Evolutionary conservation across 1,284 basidiomycete genomes (phyloP), one percentile per base, ranked within the genome.

Genomic region (Moesziomyces aphidis): DNA sequence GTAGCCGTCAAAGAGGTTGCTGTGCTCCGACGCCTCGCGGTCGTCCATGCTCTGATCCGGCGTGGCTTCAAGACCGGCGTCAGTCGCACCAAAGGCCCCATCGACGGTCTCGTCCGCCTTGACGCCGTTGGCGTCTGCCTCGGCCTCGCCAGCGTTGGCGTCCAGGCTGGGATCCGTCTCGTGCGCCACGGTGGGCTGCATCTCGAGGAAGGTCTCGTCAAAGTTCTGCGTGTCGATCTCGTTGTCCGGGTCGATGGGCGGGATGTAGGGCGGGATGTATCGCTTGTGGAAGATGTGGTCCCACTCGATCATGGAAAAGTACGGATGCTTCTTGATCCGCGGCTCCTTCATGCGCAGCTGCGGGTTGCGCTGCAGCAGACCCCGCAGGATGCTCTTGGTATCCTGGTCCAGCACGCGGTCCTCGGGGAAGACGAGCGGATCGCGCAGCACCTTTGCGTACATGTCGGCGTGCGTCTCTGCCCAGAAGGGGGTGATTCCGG

Each of bases 401-500:
- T 96, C 93, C 76, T 92, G 91, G 85, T 98, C 95, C 85, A 98
- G 91, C 21, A 91, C 90, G 73, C 91, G 89, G 82, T 95, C 93
- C 73, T 95, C 93, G 3, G 92, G 93, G 87, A 97, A 97, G 78
- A 90, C 88, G 70, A 95, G 86, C 77, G 94, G 93, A 74, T 94
- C 92, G 85, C 93, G 92, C 72, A 95, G 86, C 43, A 95, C 93
- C 73, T 91, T 89, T 57, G 93, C 91, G 87, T 97, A 97, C 94
- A 97, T 97, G 80, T 96, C 92, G 47, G 93, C 90, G 85, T 95
- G 94, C 79, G 94, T 94, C 81, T 93, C 91, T 22, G 93, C 92
- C 91, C 92, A 95, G 91, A 99, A 99, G 45, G 97, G 97, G 57
- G 97, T 99, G 63, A 94, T 97, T 26, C 94, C 95, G 85, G 92